Percentiles rank a stretch among this genome's conserved stretches.
phyloP scores from a whole-genome alignment of 139 green algal genomes.

The Coelastrella sp. region DNA sequence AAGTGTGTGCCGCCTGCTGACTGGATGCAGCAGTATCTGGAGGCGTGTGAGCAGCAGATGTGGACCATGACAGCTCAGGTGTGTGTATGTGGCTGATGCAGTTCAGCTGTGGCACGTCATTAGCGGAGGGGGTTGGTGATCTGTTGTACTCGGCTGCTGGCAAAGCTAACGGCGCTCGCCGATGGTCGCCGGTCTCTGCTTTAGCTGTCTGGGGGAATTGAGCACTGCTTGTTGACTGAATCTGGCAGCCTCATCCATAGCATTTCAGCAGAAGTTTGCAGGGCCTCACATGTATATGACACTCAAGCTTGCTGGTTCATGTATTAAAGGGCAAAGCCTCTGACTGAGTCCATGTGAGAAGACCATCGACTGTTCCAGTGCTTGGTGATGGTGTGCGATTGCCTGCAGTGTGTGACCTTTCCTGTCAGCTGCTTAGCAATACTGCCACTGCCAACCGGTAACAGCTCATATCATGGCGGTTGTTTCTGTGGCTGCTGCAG shows the following conservation, averaged over 20 bases:
- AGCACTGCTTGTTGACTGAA: background rate
- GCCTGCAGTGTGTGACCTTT: no score
- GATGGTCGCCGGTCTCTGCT: no score
- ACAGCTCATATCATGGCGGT: background rate
- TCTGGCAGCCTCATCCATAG: background rate
- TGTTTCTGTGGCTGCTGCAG: background rate
- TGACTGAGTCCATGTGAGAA: no score
- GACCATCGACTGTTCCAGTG: no score
- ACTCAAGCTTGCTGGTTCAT: no score
- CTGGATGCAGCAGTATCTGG: slow-evolving; percentile 22
- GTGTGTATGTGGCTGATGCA: background rate
- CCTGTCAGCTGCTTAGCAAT: no score
- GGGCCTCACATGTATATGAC: no score
- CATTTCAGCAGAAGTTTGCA: no score
- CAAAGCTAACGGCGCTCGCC: no score
- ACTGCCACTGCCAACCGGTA: background rate
- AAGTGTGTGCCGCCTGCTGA: background rate
- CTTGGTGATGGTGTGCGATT: no score
- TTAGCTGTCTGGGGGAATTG: no score
- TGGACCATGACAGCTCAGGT: slow-evolving; percentile 10
- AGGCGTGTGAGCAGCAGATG: background rate
- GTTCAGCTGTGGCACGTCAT: background rate
- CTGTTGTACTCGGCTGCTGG: background rate
- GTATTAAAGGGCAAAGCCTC: no score
- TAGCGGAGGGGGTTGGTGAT: background rate